Conservation (phyloP, 257 asterid genomes). For the Paulownia fortunei region DNA sequence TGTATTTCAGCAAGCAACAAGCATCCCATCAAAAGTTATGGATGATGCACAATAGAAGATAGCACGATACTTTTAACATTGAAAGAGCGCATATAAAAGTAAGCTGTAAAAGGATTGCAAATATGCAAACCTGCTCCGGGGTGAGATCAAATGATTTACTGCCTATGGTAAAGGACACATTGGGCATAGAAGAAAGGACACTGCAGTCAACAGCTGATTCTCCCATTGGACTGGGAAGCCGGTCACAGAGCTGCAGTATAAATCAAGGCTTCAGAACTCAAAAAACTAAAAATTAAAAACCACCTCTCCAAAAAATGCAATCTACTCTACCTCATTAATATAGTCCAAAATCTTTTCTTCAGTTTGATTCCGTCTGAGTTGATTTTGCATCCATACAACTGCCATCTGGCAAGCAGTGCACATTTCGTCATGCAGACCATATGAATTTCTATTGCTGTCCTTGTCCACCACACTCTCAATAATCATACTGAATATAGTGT, state of each 20-base stretch:
- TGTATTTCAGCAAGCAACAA: background rate
- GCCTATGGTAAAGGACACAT: slow-evolving; percentile 68
- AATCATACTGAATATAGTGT: slow-evolving; percentile 54
- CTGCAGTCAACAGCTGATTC: slow-evolving; percentile 80
- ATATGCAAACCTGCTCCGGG: slow-evolving; percentile 66
- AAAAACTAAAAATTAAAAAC: background rate
- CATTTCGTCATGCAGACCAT: slow-evolving; percentile 53
- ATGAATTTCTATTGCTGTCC: slow-evolving; percentile 37
- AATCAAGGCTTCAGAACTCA: slow-evolving; percentile 24
- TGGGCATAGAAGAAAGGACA: slow-evolving; percentile 67
- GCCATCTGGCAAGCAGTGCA: slow-evolving; percentile 86
- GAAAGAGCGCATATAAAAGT: no score
- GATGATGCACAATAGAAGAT: background rate
- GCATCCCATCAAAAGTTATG: background rate
- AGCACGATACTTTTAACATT: no score
- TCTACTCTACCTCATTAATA: slow-evolving; percentile 59
- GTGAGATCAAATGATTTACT: slow-evolving; percentile 64
- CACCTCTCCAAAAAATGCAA: background rate
- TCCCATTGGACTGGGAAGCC: slow-evolving; percentile 91
- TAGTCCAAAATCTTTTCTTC: slow-evolving; percentile 74
- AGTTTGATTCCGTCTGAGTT: slow-evolving; percentile 60
- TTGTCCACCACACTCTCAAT: slow-evolving; percentile 85
- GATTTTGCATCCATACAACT: slow-evolving; percentile 89
- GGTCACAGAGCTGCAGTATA: slow-evolving; percentile 71
- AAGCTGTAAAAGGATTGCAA: background rate